A percentile compares a stretch with the other conserved stretches of the same genome.
Evolutionary conservation across 768 basidiomycete genomes (phyloP).

Genomic region (Kwoniella pini): DNA sequence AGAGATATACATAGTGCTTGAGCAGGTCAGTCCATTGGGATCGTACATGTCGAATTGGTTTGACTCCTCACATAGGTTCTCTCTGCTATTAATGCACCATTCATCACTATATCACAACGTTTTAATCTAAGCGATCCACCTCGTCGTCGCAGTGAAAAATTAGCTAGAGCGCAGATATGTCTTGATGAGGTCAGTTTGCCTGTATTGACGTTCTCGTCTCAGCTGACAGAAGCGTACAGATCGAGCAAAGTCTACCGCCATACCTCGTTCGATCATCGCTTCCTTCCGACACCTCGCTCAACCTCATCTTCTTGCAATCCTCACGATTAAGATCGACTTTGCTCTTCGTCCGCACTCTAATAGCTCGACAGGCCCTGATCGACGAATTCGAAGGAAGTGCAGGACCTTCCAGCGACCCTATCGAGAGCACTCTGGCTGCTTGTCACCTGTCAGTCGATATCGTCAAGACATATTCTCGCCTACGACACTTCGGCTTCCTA

Average conservation of each 20-base stretch:
- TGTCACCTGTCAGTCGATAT: constrained; percentile 14
- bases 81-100: constrained; percentile 12
- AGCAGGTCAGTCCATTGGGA: constrained; percentile 3
- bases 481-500: constrained; percentile 12
- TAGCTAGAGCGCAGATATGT: constrained; percentile 9
- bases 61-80: neutral
- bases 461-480: constrained; percentile 7
- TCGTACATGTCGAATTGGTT: neutral
- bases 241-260: constrained; percentile 10
- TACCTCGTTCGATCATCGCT: constrained; percentile 1
- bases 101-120: constrained; percentile 12
- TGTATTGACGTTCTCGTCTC: neutral
- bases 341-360: constrained; percentile 10
- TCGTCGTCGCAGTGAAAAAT: constrained; percentile 3
- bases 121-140: constrained; percentile 3
- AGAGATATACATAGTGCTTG: constrained; percentile 9
- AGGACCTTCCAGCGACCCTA: neutral
- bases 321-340: constrained; percentile 5
- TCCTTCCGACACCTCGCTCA: constrained; percentile 1
- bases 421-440: constrained; percentile 4
- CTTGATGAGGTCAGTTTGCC: constrained; percentile 4
- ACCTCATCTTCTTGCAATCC: constrained; percentile 8
- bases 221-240: neutral
- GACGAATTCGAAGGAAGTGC: constrained; percentile 10
- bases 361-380: constrained; percentile 13